Evolutionary conservation across 129 eudicot genomes (phyloP), one percentile per base, ranked within the genome.

Genomic region (Chrysanthemum lavandulifolium): DNA sequence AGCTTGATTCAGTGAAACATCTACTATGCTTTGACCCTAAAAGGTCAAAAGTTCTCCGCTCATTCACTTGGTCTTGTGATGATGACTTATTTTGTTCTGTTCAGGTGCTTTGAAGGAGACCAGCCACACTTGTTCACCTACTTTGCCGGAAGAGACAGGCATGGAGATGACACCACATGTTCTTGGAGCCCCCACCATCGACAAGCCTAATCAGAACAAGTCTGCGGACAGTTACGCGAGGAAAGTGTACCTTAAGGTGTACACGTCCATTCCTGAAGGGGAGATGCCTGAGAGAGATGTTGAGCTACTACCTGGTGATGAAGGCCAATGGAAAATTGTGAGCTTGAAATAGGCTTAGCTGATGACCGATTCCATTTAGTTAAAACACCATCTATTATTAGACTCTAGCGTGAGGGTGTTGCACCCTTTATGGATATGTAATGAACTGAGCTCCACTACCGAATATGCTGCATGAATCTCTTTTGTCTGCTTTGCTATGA

Each of bases 311-410:
- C 89, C 89, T 12, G 72, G 82, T 2, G 66, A 64, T 1, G 76
- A 84, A 12, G 60, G 47, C 71, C 75, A 75, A 72, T 86, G 92
- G 89, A 84, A 79, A 33, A 66, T 74, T 33, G 83, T 84, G 65
- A 77, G 82, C 82, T 54, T 80, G 80, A 86, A 75, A 13, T 82
- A 11, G 21, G 33, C 14, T 73, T 61, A 48, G 13, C 23, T 9
- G 8, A 15, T 53, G 12, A 33, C 11, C 8, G 8, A 55, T 21
- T 0, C 23, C 47, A 2, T 50, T n/a, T 73, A 51, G 62, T 11
- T 29, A 27, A 0, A 50, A 25, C 25, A 4, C 18, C 29, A 73
- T 51, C 13, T 69, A 31, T 65, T 27, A 36, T 29, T 70, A 31
- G 27, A 33, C 21, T 70, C 3, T 4, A 13, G 31, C 31, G 62